Evolutionary conservation across 2,329 filamentous ascomycete genomes (phyloP).

Genomic region (Trichophyton simii): DNA sequence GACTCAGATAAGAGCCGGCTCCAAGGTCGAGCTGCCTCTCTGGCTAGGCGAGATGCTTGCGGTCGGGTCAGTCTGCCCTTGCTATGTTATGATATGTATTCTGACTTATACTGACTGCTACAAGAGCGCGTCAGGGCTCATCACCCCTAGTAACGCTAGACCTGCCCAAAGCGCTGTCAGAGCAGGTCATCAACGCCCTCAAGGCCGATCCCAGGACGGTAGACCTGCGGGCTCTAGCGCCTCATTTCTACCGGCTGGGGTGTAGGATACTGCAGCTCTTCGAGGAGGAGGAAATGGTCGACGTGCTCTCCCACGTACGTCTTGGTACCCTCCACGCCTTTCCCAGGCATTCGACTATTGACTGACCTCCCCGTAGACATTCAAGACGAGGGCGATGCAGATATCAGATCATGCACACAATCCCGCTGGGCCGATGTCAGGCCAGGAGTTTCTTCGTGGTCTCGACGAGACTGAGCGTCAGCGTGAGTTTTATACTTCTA

Average conservation of each 20-base stretch:
- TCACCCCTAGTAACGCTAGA: constrained; percentile 64
- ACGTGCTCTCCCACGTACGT: constrained; percentile 49
- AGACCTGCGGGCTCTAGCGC: constrained; percentile 66
- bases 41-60: constrained; percentile 95
- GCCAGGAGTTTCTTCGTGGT: constrained; percentile 72
- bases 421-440: constrained; percentile 54
- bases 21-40: constrained; percentile 68
- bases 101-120: constrained; percentile 1
- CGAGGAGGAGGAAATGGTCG: constrained; percentile 69
- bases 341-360: background rate
- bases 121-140: constrained; percentile 32
- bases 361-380: constrained; percentile 44
- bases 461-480: constrained; percentile 81
- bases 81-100: background rate
- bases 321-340: background rate
- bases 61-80: constrained; percentile 30
- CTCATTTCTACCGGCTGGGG: constrained; percentile 78
- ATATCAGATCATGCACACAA: constrained; percentile 85
- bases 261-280: constrained; percentile 81
- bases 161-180: constrained; percentile 62
- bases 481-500: constrained; percentile 29
- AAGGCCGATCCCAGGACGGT: constrained; percentile 83
- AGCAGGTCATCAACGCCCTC: constrained; percentile 73
- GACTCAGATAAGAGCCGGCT: constrained; percentile 62
- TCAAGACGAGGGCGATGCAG: constrained; percentile 66